phyloP scores from a whole-genome alignment of 2,329 filamentous ascomycete species.

The Claviceps paspali region DNA sequence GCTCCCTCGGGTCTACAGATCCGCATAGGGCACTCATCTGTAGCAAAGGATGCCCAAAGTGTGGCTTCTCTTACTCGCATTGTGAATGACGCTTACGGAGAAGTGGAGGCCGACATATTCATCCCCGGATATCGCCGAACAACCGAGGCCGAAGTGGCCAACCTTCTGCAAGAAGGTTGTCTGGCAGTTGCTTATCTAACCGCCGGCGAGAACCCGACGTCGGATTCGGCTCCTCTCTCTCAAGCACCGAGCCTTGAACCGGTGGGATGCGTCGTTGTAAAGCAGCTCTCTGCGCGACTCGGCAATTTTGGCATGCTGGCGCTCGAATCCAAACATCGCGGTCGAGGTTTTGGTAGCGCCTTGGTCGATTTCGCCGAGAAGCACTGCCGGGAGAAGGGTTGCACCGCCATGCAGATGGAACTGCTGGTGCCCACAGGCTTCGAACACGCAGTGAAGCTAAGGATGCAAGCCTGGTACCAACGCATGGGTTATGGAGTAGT shows the following conservation, averaged over 20 bases:
- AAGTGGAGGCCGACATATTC: constrained; percentile 15
- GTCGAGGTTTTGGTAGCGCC: constrained; percentile 12
- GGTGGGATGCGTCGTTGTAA: constrained; percentile 15
- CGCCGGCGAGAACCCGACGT: not conserved
- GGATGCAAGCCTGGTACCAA: constrained; percentile 14
- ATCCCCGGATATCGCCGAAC: constrained; percentile 14
- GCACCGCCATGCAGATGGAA: constrained; percentile 15
- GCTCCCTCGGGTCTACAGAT: constrained; percentile 6
- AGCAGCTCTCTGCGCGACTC: constrained; percentile 7
- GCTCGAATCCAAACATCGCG: constrained; percentile 11
- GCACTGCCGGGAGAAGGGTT: constrained; percentile 13
- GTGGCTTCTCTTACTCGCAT: constrained; percentile 9
- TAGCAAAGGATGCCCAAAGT: constrained; percentile 9
- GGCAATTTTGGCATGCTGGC: constrained; percentile 17
- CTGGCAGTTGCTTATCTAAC: constrained; percentile 12
- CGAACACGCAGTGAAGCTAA: constrained; percentile 13
- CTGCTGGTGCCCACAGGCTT: constrained; percentile 14
- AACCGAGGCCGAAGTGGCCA: constrained; percentile 8
- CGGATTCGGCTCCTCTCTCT: not conserved
- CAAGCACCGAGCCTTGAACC: not conserved
- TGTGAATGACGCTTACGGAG: constrained; percentile 14
- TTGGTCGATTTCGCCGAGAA: constrained; percentile 15
- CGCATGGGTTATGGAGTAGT: constrained; percentile 15
- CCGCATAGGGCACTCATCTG: constrained; percentile 8
- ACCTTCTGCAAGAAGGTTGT: constrained; percentile 9